Conservation (phyloP, 2,329 filamentous ascomycete species). For the Trichoderma pleuroti region DNA sequence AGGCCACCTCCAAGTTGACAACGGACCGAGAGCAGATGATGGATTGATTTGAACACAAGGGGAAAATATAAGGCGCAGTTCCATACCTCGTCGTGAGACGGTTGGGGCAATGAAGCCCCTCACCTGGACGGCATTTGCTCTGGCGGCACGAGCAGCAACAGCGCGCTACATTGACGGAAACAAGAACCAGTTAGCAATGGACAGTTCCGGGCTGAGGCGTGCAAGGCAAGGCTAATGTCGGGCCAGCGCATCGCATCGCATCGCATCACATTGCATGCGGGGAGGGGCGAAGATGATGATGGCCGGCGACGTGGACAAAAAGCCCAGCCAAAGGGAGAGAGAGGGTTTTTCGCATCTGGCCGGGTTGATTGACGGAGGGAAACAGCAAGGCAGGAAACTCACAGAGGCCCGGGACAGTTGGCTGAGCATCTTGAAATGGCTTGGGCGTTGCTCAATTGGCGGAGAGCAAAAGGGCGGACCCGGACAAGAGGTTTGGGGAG, state of each 20-base stretch:
- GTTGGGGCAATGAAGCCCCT: constrained; percentile 60
- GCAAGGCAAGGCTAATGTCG: background rate
- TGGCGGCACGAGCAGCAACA: constrained; percentile 45
- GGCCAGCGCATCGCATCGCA: constrained; percentile 45
- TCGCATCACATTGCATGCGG: constrained; percentile 24
- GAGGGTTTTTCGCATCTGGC: background rate
- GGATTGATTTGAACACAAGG: background rate
- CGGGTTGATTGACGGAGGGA: background rate
- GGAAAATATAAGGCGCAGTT: constrained; percentile 4
- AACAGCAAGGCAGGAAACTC: constrained; percentile 31
- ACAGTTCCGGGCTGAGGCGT: background rate
- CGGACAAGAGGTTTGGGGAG: background rate
- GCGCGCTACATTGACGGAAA: constrained; percentile 27
- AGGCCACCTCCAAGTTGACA: background rate
- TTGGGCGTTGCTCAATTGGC: constrained; percentile 45
- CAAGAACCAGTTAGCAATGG: constrained; percentile 9
- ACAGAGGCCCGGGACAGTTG: constrained; percentile 56
- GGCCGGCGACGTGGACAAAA: background rate
- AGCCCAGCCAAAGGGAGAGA: background rate
- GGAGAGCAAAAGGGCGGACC: constrained; percentile 3
- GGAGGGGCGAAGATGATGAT: constrained; percentile 21
- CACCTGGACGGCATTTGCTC: constrained; percentile 42
- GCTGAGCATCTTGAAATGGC: constrained; percentile 47
- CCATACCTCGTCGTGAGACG: constrained; percentile 60
- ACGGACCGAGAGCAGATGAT: background rate